phyloP scores from a whole-genome alignment of 2,329 filamentous ascomycete genomes.

The Ceratocystis diversiconidia region DNA sequence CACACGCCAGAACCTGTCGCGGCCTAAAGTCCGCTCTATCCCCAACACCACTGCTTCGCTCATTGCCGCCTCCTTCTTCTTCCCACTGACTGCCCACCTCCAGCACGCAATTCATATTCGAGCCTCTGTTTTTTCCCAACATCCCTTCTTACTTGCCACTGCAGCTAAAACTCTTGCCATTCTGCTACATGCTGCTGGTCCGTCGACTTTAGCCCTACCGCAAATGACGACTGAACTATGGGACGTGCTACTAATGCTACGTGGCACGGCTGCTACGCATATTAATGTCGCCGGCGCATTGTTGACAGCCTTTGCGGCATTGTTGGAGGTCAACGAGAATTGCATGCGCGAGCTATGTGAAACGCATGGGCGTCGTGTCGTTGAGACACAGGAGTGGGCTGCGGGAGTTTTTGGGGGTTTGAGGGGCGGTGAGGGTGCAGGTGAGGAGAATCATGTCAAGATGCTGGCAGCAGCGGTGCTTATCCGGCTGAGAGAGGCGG shows the following conservation, averaged over 20 bases:
- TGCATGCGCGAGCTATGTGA: conserved; percentile 59
- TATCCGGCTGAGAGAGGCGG: conserved; percentile 63
- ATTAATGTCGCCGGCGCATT: conserved; percentile 56
- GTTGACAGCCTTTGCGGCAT: conserved; percentile 61
- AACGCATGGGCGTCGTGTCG: conserved; percentile 57
- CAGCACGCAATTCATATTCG: conserved; percentile 41
- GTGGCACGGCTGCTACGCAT: conserved; percentile 46
- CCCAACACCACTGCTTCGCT: conserved; percentile 67
- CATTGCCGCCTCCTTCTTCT: conserved; percentile 68
- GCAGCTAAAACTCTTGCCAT: conserved; percentile 79
- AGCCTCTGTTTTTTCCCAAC: conserved; percentile 48
- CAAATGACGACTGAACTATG: conserved; percentile 76
- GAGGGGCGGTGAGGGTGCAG: conserved; percentile 33
- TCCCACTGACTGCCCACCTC: conserved; percentile 69
- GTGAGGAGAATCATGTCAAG: conserved; percentile 66
- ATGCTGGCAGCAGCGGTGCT: conserved; percentile 64
- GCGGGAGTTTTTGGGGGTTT: conserved; percentile 54
- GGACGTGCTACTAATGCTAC: conserved; percentile 60
- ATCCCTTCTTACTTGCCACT: conserved; percentile 60
- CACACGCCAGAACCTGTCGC: conserved; percentile 33
- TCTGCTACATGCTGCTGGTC: conserved; percentile 68
- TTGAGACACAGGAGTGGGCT: conserved; percentile 83
- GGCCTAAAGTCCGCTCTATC: conserved; percentile 40
- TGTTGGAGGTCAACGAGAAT: conserved; percentile 68
- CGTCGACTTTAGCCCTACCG: conserved; percentile 59